Evolutionary conservation across 78 protist species (phyloP).

Genomic region (Creolimax fragrantissima): DNA sequence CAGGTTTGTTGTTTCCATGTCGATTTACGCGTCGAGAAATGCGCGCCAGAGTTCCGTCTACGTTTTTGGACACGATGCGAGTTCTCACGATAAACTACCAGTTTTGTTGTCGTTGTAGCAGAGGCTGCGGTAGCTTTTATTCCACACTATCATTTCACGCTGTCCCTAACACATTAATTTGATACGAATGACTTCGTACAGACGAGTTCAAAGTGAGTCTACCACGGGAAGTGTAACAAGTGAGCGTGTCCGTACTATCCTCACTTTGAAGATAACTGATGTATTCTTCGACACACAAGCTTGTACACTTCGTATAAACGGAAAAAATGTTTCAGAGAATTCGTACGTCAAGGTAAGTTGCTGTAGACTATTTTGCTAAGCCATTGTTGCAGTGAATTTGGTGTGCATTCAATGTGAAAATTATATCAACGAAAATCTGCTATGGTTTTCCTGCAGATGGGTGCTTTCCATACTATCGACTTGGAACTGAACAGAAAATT

Average conservation of each 20-base stretch:
- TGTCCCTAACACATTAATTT: too few relatives aligned
- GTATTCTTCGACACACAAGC: constrained; percentile 63
- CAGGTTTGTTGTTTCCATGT: background rate
- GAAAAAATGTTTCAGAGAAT: constrained; percentile 53
- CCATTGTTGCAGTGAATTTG: too few relatives aligned
- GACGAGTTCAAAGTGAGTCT: constrained; percentile 46
- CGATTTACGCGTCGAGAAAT: too few relatives aligned
- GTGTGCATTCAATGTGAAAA: background rate
- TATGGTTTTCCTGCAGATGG: constrained; percentile 47
- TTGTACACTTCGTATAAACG: constrained; percentile 51
- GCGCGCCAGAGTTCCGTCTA: too few relatives aligned
- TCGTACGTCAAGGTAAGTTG: constrained; percentile 35
- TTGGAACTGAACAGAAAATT: constrained; percentile 58
- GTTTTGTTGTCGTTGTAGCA: too few relatives aligned
- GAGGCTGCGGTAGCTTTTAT: too few relatives aligned
- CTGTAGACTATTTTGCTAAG: too few relatives aligned
- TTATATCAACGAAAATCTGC: too few relatives aligned
- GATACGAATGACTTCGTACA: too few relatives aligned
- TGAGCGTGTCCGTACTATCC: constrained; percentile 39
- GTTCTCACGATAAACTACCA: too few relatives aligned
- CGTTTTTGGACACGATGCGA: too few relatives aligned
- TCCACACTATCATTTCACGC: too few relatives aligned
- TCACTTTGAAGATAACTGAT: constrained; percentile 45
- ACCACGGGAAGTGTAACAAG: constrained; percentile 56
- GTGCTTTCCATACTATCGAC: constrained; percentile 74